A percentile compares a stretch with the other conserved stretches of the same genome.
Conservation (phyloP, 1,284 basidiomycete species). For the Papiliotrema fonsecae region DNA sequence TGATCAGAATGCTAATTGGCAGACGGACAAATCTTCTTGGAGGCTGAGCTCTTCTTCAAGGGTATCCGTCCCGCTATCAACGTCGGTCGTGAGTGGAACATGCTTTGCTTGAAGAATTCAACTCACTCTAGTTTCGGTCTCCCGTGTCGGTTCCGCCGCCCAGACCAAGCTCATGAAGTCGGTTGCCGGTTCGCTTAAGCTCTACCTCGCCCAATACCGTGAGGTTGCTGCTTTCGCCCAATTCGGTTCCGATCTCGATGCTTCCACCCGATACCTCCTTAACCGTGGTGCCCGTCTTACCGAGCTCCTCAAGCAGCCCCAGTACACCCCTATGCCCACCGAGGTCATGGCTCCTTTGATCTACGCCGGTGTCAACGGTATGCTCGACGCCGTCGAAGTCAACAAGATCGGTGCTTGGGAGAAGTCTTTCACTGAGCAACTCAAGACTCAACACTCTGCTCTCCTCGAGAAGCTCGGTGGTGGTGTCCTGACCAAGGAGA, state of each 20-base stretch:
- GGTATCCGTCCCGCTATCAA: conserved; percentile 99
- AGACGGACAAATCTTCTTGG: conserved; percentile 98
- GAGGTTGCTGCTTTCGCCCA: conserved; percentile 95
- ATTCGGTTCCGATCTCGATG: conserved; percentile 99
- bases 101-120: neutral
- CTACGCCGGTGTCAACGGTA: conserved; percentile 98
- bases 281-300: conserved; percentile 97
- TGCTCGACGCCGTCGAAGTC: conserved; percentile 87
- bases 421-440: conserved; percentile 58
- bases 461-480: conserved; percentile 78
- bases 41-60: conserved; percentile 99
- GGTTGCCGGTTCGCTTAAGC: conserved; percentile 98
- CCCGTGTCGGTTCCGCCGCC: conserved; percentile 98
- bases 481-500: conserved; percentile 78
- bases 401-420: conserved; percentile 96
- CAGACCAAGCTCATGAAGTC: conserved; percentile 99
- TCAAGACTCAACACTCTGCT: conserved; percentile 61
- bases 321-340: conserved; percentile 78
- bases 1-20: neutral
- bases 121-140: conserved; percentile 66
- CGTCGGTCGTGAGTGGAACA: conserved; percentile 68
- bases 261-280: conserved; percentile 94
- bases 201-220: conserved; percentile 99
- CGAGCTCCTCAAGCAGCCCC: conserved; percentile 98
- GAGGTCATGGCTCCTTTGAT: conserved; percentile 98